These are phyloP conservation scores for Sarocladiaceae sp. DNA, from an alignment of 2,329 filamentous ascomycete genomes.

Conservation along the genomic window DNA sequence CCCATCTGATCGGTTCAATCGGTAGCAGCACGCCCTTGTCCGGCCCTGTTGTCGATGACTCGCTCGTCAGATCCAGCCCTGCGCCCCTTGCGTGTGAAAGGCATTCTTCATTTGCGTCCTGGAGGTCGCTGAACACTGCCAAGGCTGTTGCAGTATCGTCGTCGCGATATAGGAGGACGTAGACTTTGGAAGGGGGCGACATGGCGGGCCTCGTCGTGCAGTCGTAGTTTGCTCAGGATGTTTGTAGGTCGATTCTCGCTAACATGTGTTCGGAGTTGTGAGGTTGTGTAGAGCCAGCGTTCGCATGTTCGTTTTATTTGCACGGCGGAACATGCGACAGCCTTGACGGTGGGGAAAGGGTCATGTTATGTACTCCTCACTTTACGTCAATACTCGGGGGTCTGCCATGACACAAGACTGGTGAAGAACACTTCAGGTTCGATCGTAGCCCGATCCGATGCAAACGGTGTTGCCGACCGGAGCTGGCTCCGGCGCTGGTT, in stretches of 20 bases:
- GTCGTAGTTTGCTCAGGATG: background rate
- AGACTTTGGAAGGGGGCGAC: background rate
- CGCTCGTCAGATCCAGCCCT: conserved; percentile 18
- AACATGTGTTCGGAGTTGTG: background rate
- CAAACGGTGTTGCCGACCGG: background rate
- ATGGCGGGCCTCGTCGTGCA: too few relatives aligned
- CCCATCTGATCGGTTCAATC: conserved; percentile 28
- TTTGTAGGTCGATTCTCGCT: background rate
- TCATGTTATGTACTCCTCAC: too few relatives aligned
- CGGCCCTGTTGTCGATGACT: conserved; percentile 12
- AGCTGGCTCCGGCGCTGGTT: background rate
- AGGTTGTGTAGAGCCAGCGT: too few relatives aligned
- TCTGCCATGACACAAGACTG: too few relatives aligned
- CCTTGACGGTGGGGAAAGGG: too few relatives aligned
- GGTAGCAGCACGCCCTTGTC: conserved; percentile 16
- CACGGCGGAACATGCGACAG: too few relatives aligned
- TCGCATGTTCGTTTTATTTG: too few relatives aligned
- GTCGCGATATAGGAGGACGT: conserved; percentile 7
- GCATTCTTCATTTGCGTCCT: conserved; percentile 31
- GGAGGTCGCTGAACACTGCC: conserved; percentile 23
- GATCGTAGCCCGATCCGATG: background rate
- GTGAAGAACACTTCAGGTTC: background rate
- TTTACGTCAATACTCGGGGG: too few relatives aligned
- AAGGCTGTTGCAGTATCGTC: background rate
- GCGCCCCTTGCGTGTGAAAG: conserved; percentile 23